These are phyloP conservation scores for Kodamaea derodonti DNA, from an alignment of 1,139 yeast species.

Conservation along the genomic window DNA sequence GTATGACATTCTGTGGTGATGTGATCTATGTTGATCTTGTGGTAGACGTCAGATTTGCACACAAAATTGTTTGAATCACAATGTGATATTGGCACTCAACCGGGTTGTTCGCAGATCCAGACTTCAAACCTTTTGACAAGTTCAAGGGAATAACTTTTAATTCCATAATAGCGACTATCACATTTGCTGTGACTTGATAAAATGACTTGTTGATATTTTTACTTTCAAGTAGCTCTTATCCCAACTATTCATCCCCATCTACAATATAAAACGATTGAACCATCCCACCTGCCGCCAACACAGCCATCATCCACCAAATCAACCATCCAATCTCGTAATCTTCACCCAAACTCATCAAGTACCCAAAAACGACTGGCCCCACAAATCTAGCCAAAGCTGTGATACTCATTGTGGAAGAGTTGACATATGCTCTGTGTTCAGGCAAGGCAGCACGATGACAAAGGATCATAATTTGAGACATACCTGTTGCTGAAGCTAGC, in stretches of 20 bases:
- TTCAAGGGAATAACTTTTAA: too few relatives aligned
- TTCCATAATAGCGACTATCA: too few relatives aligned
- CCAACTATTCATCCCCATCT: constrained; percentile 16
- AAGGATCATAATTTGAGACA: constrained; percentile 19
- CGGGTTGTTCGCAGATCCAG: too few relatives aligned
- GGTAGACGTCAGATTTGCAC: too few relatives aligned
- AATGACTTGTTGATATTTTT: too few relatives aligned
- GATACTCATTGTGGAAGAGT: constrained; percentile 20
- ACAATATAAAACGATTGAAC: constrained; percentile 15
- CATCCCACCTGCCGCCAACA: constrained; percentile 15
- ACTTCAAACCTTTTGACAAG: too few relatives aligned
- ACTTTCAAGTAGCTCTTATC: too few relatives aligned
- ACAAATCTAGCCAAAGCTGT: constrained; percentile 19
- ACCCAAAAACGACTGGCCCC: constrained; percentile 21
- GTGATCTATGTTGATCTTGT: too few relatives aligned
- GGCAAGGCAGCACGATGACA: constrained; percentile 22
- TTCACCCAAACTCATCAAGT: constrained; percentile 17
- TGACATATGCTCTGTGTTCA: constrained; percentile 22
- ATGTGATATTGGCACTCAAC: too few relatives aligned
- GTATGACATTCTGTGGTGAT: too few relatives aligned
- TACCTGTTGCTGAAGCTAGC: constrained; percentile 19
- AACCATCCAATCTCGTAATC: constrained; percentile 15
- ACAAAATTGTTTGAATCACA: too few relatives aligned
- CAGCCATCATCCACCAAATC: constrained; percentile 20
- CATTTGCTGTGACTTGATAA: too few relatives aligned